These are phyloP conservation scores for Suillus alpinus DNA, from an alignment of 768 basidiomycete species.

Conservation along the genomic window DNA sequence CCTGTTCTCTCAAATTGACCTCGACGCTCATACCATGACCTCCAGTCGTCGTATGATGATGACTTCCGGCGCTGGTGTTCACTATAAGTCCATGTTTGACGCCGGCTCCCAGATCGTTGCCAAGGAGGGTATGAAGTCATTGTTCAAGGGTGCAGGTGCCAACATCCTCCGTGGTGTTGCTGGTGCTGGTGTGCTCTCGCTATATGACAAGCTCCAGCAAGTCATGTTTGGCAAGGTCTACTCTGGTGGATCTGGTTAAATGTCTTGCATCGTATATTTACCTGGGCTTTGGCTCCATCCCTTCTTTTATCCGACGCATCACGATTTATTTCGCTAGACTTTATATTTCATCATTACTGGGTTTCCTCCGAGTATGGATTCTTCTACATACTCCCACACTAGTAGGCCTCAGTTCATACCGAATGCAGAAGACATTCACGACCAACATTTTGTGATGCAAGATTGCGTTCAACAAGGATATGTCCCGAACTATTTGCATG, in stretches of 20 bases:
- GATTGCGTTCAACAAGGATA: too few relatives aligned
- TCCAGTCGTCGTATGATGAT: slow-evolving; percentile 99
- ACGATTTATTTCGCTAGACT: slow-evolving; percentile 30
- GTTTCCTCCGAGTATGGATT: slow-evolving; percentile 21
- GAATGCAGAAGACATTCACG: slow-evolving; percentile 14
- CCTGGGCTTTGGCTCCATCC: slow-evolving; percentile 31
- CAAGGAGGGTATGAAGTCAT: slow-evolving; percentile 93
- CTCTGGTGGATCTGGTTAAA: slow-evolving; percentile 71
- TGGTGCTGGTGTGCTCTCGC: slow-evolving; percentile 98
- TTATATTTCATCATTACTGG: slow-evolving; percentile 29
- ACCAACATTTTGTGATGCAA: neutral
- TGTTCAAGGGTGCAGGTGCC: slow-evolving; percentile 99
- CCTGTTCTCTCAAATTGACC: neutral
- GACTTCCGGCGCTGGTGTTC: slow-evolving; percentile 92
- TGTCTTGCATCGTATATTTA: slow-evolving; percentile 8
- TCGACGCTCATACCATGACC: slow-evolving; percentile 21
- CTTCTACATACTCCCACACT: slow-evolving; percentile 22
- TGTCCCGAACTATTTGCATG: neutral
- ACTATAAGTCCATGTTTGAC: slow-evolving; percentile 99
- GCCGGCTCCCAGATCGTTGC: slow-evolving; percentile 91
- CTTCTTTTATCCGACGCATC: slow-evolving; percentile 19
- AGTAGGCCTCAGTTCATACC: slow-evolving; percentile 14
- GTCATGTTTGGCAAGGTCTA: slow-evolving; percentile 99
- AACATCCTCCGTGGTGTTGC: slow-evolving; percentile 98
- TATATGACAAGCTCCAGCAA: slow-evolving; percentile 98